Conservation (phyloP, 495 filamentous ascomycete species). For the Penicillium atrosanguineum region DNA sequence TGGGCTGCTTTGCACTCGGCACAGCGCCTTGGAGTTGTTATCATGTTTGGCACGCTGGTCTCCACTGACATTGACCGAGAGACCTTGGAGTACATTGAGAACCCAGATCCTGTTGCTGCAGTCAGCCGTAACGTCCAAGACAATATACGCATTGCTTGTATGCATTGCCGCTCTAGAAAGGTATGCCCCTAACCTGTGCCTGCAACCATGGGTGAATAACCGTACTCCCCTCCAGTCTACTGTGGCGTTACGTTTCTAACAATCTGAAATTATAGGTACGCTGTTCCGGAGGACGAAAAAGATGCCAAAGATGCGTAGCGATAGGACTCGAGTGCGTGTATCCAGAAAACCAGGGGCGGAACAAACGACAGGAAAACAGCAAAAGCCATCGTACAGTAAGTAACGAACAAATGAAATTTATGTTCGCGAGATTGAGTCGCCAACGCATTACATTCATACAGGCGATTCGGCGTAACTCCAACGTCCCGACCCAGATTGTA, state of each 20-base stretch:
- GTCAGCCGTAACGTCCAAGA: background rate
- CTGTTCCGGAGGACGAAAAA: background rate
- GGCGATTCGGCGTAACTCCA: background rate
- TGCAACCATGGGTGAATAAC: background rate
- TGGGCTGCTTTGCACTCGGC: too few relatives aligned
- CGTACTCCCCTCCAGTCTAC: background rate
- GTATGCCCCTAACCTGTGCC: background rate
- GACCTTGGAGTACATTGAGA: constrained; percentile 1
- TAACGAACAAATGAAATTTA: background rate
- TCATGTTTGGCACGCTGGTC: constrained; percentile 1
- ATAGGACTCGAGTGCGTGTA: background rate
- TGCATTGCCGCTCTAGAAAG: background rate
- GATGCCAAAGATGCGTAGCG: background rate
- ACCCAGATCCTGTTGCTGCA: background rate
- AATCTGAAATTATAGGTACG: background rate
- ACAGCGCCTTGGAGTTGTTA: background rate
- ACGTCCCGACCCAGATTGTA: background rate
- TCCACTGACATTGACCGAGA: background rate
- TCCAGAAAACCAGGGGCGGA: background rate
- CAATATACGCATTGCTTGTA: background rate
- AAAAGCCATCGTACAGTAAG: background rate
- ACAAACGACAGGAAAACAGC: background rate
- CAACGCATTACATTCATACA: background rate
- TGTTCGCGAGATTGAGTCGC: background rate
- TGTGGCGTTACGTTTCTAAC: background rate